Evolutionary conservation across 345 rosid genomes (phyloP).

Genomic region (Citrus sp.): DNA sequence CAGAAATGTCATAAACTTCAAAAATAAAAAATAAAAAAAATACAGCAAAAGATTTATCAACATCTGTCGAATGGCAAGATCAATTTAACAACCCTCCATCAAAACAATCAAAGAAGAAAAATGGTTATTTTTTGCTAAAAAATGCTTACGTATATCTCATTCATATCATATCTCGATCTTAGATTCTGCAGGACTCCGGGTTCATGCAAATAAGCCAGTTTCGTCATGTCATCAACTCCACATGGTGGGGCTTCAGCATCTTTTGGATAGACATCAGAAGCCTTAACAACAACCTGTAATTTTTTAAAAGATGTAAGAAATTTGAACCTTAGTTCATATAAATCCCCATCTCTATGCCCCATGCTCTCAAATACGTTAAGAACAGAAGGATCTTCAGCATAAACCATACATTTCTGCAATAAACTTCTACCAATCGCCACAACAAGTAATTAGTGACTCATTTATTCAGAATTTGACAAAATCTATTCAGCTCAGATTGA

Average conservation of each 20-base stretch:
- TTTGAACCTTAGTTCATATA: slow-evolving; percentile 11
- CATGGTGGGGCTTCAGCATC: slow-evolving; percentile 87
- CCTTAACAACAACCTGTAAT: slow-evolving; percentile 65
- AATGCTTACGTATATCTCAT: slow-evolving; percentile 88
- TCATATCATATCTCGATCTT: slow-evolving; percentile 94
- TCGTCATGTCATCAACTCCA: slow-evolving; percentile 99
- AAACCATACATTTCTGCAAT: neutral
- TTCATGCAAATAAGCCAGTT: slow-evolving; percentile 95
- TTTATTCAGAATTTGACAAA: slow-evolving; percentile 6
- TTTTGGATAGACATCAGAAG: slow-evolving; percentile 71
- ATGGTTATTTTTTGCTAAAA: neutral
- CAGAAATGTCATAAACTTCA: slow-evolving; percentile 2
- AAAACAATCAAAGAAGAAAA: slow-evolving; percentile 12
- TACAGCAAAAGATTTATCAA: slow-evolving; percentile 3
- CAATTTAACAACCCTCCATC: neutral
- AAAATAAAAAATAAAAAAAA: neutral
- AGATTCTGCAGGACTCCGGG: slow-evolving; percentile 97
- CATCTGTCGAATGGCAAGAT: slow-evolving; percentile 4
- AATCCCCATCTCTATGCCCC: slow-evolving; percentile 9
- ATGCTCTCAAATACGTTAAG: neutral
- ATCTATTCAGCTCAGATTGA: neutral
- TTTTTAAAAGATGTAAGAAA: slow-evolving; percentile 7
- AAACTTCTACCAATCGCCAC: neutral
- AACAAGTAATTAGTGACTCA: neutral
- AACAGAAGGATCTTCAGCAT: neutral